Evolutionary conservation across 768 basidiomycete genomes (phyloP).

Genomic region (Auricularia cornea): DNA sequence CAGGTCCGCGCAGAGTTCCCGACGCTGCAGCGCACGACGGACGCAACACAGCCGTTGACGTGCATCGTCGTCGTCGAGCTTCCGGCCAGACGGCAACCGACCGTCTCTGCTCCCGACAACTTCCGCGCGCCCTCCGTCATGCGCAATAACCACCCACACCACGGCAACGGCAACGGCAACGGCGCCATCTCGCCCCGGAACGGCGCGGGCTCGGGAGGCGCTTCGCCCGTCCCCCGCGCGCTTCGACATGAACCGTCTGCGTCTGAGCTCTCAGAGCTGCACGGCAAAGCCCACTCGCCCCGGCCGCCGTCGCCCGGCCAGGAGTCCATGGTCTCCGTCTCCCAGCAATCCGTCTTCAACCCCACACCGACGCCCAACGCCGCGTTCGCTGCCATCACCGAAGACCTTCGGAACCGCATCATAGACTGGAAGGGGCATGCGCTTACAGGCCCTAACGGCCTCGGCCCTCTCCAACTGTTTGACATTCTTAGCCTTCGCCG

Average conservation of each 20-base stretch:
- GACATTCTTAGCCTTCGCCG: conserved; percentile 85
- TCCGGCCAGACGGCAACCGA: conserved; percentile 55
- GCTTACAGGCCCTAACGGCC: conserved; percentile 47
- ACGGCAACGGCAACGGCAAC: background rate
- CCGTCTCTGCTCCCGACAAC: background rate
- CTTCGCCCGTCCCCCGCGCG: background rate
- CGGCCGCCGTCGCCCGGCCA: conserved; percentile 18
- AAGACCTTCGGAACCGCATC: conserved; percentile 83
- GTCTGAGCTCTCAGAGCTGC: conserved; percentile 1
- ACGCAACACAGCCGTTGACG: conserved; percentile 75
- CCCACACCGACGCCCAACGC: conserved; percentile 39
- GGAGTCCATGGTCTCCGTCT: conserved; percentile 25
- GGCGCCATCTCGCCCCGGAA: background rate
- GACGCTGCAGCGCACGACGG: conserved; percentile 57
- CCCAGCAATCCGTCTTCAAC: conserved; percentile 12
- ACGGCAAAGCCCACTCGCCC: conserved; percentile 13
- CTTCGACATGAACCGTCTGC: background rate
- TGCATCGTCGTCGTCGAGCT: conserved; percentile 93
- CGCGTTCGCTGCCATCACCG: conserved; percentile 75
- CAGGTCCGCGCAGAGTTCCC: conserved; percentile 90
- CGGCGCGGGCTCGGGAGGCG: background rate
- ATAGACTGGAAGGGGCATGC: conserved; percentile 96
- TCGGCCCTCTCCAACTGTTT: conserved; percentile 86
- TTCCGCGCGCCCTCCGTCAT: conserved; percentile 15
- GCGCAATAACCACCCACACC: background rate